Base-by-base conservation (phyloP, 73 alveolate species). In the Tetrahymena elliotti region DNA sequence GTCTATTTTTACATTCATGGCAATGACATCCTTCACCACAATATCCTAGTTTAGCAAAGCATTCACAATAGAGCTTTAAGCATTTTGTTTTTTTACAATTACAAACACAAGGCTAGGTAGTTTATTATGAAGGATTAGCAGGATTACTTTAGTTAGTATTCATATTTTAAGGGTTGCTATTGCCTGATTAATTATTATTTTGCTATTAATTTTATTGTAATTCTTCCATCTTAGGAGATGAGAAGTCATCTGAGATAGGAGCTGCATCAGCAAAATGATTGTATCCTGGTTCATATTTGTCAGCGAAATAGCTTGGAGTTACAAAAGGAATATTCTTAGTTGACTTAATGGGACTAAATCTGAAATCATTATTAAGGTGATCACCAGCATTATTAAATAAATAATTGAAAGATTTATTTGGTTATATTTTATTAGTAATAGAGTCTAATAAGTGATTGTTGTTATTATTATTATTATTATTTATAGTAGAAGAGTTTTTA, bases 61-160 rank as follows among this genome's bases (percentile, higher is more conserved):
- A 98, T 93, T 98, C 99, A 95, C 99, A 98, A 96, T 98, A 98
- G 84, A 98, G 96, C 96, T 98, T 98, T 84, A 98, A 94, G 94
- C 99, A 98, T 84, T 97, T 97, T 35, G 99, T 97, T 88, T 98
- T 97, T 52, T 97, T 97, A 83, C 99, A 98, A 68, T 97, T 97
- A 94, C 99, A 98, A 36, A 83, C 36, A 24, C 88, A 68, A 68
- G 88, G 88, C n/a, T 68, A 68, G 33, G 88, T 31, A 1, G 88
- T 11, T 27, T 68, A 16, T 16, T 68, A n/a, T n/a, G n/a, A 6
- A 68, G 88, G 88, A 68, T 68, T 68, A 68, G 88, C 36, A 68
- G 2, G 3, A 68, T 11, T 68, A 24, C n/a, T 68, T 68, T 68
- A 68, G 11, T n/a, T 27, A 24, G 6, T 68, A 27, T n/a, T 27